Evolutionary conservation across 2,329 filamentous ascomycete genomes (phyloP).

Genomic region (Emergomyces pasteurianus): DNA sequence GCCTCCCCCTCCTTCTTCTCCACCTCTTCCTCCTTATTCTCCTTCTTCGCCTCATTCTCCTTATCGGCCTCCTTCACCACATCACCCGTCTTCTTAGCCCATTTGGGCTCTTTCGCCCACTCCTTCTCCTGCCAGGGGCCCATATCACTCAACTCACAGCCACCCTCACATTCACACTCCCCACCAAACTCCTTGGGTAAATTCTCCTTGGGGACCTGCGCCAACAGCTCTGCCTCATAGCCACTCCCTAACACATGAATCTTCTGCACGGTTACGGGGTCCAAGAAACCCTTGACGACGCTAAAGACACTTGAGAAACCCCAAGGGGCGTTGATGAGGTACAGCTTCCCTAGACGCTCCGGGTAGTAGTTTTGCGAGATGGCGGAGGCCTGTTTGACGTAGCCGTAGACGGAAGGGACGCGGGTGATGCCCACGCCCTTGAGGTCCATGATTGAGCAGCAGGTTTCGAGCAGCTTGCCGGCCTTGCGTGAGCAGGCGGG

Average conservation of each 20-base stretch:
- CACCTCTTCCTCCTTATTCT: conserved; percentile 7
- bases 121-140: conserved; percentile 62
- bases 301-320: conserved; percentile 79
- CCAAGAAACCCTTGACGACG: conserved; percentile 85
- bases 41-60: conserved; percentile 17
- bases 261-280: conserved; percentile 93
- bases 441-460: conserved; percentile 96
- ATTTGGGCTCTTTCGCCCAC: conserved; percentile 34
- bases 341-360: conserved; percentile 88
- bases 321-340: conserved; percentile 97
- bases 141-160: conserved; percentile 75
- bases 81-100: conserved; percentile 21
- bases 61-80: conserved; percentile 12
- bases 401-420: conserved; percentile 73
- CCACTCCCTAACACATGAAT: conserved; percentile 75
- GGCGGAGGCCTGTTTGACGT: conserved; percentile 70
- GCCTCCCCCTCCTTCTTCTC: conserved; percentile 17
- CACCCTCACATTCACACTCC: conserved; percentile 65
- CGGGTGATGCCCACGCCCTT: conserved; percentile 82
- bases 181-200: conserved; percentile 80
- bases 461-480: conserved; percentile 85
- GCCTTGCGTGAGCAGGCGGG: conserved; percentile 91
- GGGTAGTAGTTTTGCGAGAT: conserved; percentile 99
- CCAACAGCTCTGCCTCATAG: conserved; percentile 75
- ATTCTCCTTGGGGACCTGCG: conserved; percentile 80